Percentiles rank a stretch among this genome's conserved stretches.
Conservation (phyloP, 164 flowering plant genomes). For the Aristolochia californica region DNA sequence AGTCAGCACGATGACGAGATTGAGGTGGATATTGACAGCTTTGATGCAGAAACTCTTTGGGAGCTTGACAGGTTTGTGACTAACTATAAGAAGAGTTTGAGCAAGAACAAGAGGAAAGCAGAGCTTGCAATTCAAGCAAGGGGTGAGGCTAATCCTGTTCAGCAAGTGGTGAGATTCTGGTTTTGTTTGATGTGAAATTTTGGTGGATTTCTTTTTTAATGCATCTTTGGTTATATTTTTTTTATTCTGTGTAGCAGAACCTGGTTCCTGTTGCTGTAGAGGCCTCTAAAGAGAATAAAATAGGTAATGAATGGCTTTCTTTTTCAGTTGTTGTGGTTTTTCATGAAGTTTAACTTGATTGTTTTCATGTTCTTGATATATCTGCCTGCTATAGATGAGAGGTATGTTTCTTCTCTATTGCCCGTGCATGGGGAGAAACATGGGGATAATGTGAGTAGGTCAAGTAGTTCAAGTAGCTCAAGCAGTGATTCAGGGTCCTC, state of each 20-base stretch:
- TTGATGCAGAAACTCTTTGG: slow-evolving; percentile 84
- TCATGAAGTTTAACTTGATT: not conserved
- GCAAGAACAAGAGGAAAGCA: slow-evolving; percentile 49
- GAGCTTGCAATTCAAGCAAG: slow-evolving; percentile 36
- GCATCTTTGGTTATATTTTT: not conserved
- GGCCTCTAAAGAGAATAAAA: slow-evolving; percentile 21
- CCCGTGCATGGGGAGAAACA: slow-evolving; percentile 40
- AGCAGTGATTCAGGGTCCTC: slow-evolving; percentile 80
- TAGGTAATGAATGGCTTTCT: slow-evolving; percentile 21
- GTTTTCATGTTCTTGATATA: not conserved
- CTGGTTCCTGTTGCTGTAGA: slow-evolving; percentile 13
- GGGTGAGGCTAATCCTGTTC: slow-evolving; percentile 16
- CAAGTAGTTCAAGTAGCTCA: slow-evolving; percentile 80
- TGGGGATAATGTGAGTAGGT: slow-evolving; percentile 37
- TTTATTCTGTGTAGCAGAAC: slow-evolving; percentile 20
- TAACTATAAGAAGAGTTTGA: slow-evolving; percentile 52
- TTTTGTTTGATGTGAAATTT: not conserved
- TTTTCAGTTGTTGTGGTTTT: not conserved
- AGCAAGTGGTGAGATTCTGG: slow-evolving; percentile 16
- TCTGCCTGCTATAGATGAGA: slow-evolving; percentile 31
- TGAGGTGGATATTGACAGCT: slow-evolving; percentile 80
- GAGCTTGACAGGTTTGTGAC: slow-evolving; percentile 77
- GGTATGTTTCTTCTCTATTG: slow-evolving; percentile 25
- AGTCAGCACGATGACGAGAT: slow-evolving; percentile 73
- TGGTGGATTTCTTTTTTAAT: not conserved